Evolutionary conservation across 2,329 filamentous ascomycete genomes (phyloP), one percentile per base, ranked within the genome.

Genomic region (Cadophora gregata): DNA sequence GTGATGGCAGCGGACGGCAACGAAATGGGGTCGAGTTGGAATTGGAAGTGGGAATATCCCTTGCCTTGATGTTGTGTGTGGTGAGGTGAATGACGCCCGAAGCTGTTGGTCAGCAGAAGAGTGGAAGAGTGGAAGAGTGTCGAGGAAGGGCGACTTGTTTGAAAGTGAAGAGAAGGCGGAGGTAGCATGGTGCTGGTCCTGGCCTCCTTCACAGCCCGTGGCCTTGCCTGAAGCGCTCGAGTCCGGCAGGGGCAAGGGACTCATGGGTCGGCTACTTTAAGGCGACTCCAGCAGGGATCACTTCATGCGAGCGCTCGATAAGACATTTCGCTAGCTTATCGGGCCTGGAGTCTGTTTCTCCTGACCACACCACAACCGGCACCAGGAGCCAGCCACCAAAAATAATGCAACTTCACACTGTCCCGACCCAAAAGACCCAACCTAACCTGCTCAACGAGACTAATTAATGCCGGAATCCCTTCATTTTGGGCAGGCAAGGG

Each of bases 81-180:
- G 24, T 53, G 31, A 47, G 42, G 58, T 60, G 58, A 60, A 62
- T 38, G 19, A 27, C 10, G n/a, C 38, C 55, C 55, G 21, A n/a
- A 51, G n/a, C 29, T 31, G 45, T 62, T 38, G 42, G 47, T 51
- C 47, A 51, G 45, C 45, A n/a, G 10, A 51, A 31, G 21, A 33
- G 12, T 38, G 47, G n/a, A n/a, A n/a, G n/a, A n/a, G n/a, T n/a
- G 27, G 10, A 51, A 31, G 21, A 33, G 12, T 38, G 47, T 62
- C 59, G 27, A 27, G 31, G n/a, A 27, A 51, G 16, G 14, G 42
- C 42, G 42, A 47, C n/a, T 29, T 16, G 12, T 56, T 2, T n/a
- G 29, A 33, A 12, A 51, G 29, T 27, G 45, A 51, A 61, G 8
- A 16, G n/a, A 21, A 47, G 42, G 19, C 42, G n/a, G 42, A 2